phyloP scores from a whole-genome alignment of 1,139 yeast genomes.

The Nakaseomyces bracarensis region DNA sequence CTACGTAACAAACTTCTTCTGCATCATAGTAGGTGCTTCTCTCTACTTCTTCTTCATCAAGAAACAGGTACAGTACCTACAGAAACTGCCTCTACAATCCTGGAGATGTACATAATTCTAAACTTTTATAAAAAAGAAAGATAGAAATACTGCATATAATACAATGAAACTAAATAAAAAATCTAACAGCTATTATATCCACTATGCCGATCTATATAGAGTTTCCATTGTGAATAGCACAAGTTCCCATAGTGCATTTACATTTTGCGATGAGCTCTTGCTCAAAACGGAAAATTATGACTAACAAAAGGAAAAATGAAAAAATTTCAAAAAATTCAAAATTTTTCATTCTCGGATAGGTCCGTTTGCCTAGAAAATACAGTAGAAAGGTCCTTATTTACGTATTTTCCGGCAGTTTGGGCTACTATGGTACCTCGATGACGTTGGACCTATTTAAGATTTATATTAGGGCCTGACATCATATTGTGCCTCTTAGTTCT shows the following conservation, averaged over 20 bases:
- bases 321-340: not conserved
- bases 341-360: not conserved
- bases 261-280: not conserved
- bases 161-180: no score
- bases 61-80: constrained; percentile 37
- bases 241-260: not conserved
- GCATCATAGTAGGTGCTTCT: constrained; percentile 59
- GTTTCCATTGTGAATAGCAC: no score
- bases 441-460: no score
- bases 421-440: not conserved
- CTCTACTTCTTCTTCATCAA: constrained; percentile 62
- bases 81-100: constrained; percentile 30
- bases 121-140: not conserved
- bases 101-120: constrained; percentile 30
- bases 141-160: no score
- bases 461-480: no score
- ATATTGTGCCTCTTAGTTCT: not conserved
- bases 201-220: no score
- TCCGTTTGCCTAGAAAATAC: not conserved
- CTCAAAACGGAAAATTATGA: not conserved
- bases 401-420: no score
- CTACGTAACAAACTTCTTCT: constrained; percentile 63
- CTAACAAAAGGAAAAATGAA: not conserved
- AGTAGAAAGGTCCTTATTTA: not conserved
- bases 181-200: no score